Base-by-base conservation (phyloP, 805 yeast species). In the Cephaloascus albidus region DNA sequence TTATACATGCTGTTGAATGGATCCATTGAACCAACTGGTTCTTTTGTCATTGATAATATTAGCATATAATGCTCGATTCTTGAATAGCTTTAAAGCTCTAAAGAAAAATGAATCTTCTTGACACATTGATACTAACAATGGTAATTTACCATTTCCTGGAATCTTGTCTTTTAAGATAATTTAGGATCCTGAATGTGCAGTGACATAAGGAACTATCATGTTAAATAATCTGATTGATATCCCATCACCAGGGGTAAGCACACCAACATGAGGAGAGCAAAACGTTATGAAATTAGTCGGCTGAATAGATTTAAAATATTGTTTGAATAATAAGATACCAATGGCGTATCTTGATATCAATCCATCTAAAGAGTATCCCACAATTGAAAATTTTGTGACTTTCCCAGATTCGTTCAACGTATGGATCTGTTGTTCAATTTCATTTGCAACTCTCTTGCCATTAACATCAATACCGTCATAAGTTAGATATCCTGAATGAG, bases 361-460 rank as follows among this genome's bases (percentile, higher is more conserved):
- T 0, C 97, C 97, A 18, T 97, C 97, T 42, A 90, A 62, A 0
- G 96, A 85, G 56, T 89, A 90, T 0, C 97, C 96, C 3, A 85
- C 70, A 33, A 90, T 65, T 44, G 94, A 84, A 37, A 90, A 72
- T 47, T 78, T 73, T n/a, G 68, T 64, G 10, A 86, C 85, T 14
- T 43, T 47, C n/a, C 54, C 57, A 12, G 19, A 12, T 16, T 8
- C 5, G 19, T 68, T 48, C 43, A 61, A 54, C 10, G 45, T 52
- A 15, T 48, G 58, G 16, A 75, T 60, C 48, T 67, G 66, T 1
- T 43, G 47, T 16, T 63, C 54, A 37, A 87, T 78, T 57, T 87
- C 95, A 39, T 71, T 71, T 1, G 83, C 78, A 5, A 85, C 81
- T 18, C 94, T 64, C 37, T 77, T 66, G 2, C 95, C 95, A 52